These are phyloP conservation scores for Elaphomyces granulatus DNA, from an alignment of 495 filamentous ascomycete genomes.

Conservation along the genomic window DNA sequence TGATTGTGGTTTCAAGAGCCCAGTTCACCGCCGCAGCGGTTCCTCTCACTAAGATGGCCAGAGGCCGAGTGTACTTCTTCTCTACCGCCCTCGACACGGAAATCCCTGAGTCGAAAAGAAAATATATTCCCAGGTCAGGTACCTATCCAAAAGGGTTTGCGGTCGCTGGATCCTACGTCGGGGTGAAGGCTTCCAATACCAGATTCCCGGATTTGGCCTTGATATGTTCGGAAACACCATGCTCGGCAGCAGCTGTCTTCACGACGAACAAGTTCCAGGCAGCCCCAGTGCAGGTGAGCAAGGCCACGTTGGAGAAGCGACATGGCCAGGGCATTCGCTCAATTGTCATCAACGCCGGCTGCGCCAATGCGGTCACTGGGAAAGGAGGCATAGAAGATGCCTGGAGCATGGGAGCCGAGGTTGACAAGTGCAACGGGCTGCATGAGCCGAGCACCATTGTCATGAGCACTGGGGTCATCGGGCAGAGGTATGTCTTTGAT, in stretches of 20 bases:
- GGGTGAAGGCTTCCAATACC: slow-evolving; percentile 85
- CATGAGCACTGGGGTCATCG: slow-evolving; percentile 98
- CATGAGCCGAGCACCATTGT: slow-evolving; percentile 60
- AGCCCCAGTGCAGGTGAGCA: slow-evolving; percentile 77
- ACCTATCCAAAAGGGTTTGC: slow-evolving; percentile 84
- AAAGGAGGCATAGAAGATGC: slow-evolving; percentile 87
- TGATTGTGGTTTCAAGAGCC: slow-evolving; percentile 15
- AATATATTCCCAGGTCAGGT: slow-evolving; percentile 75
- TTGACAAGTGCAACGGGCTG: slow-evolving; percentile 54
- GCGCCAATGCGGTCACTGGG: slow-evolving; percentile 95
- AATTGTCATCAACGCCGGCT: slow-evolving; percentile 89
- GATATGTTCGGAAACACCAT: slow-evolving; percentile 73
- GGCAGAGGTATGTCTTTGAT: slow-evolving; percentile 73
- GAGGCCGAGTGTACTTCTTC: slow-evolving; percentile 38
- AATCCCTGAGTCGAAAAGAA: slow-evolving; percentile 61
- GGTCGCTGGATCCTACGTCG: slow-evolving; percentile 77
- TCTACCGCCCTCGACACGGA: slow-evolving; percentile 46
- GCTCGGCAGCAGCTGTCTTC: slow-evolving; percentile 87
- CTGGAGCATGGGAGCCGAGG: slow-evolving; percentile 58
- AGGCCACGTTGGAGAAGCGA: slow-evolving; percentile 48
- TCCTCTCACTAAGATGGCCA: slow-evolving; percentile 26
- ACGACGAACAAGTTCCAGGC: slow-evolving; percentile 98
- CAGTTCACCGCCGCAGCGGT: slow-evolving; percentile 24
- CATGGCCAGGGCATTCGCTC: slow-evolving; percentile 58
- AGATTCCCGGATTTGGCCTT: slow-evolving; percentile 80